phyloP scores from a whole-genome alignment of 495 filamentous ascomycete genomes.

The Massariosphaeria phaeospora region DNA sequence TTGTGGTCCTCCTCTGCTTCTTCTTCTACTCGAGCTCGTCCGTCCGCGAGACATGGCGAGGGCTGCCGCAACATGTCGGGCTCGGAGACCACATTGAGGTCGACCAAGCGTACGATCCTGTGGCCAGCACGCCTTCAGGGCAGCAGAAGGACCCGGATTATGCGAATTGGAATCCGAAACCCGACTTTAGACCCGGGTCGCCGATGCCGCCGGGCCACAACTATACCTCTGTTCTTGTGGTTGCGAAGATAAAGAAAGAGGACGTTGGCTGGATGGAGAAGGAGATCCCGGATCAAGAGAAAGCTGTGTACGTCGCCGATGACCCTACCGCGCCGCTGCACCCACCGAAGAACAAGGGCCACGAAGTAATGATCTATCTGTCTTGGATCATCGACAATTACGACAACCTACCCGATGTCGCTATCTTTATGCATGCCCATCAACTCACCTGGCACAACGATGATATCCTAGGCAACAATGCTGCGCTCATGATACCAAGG shows the following conservation, averaged over 20 bases:
- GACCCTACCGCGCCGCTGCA: slow-evolving; percentile 56
- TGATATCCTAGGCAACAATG: slow-evolving; percentile 42
- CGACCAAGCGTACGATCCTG: neutral
- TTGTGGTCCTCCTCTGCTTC: slow-evolving; percentile 19
- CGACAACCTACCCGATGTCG: slow-evolving; percentile 59
- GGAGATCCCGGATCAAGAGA: slow-evolving; percentile 52
- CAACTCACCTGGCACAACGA: slow-evolving; percentile 64
- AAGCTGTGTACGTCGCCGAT: slow-evolving; percentile 62
- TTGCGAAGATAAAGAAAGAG: slow-evolving; percentile 53
- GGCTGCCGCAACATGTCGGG: slow-evolving; percentile 28
- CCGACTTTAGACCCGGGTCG: slow-evolving; percentile 19
- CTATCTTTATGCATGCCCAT: slow-evolving; percentile 67
- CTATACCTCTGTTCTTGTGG: slow-evolving; percentile 51
- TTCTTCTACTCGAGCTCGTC: slow-evolving; percentile 25
- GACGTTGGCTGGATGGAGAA: slow-evolving; percentile 58
- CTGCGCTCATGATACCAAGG: slow-evolving; percentile 42
- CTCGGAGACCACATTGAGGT: slow-evolving; percentile 22
- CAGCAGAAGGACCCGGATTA: slow-evolving; percentile 20
- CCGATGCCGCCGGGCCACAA: slow-evolving; percentile 36
- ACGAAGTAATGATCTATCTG: slow-evolving; percentile 72
- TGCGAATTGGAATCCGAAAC: slow-evolving; percentile 31
- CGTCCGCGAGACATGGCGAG: slow-evolving; percentile 26
- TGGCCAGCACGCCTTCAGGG: neutral
- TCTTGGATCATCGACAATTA: slow-evolving; percentile 71
- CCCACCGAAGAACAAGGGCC: slow-evolving; percentile 67